These are phyloP conservation scores for Penicillium cinerascens DNA, from an alignment of 495 filamentous ascomycete species.

Conservation along the genomic window DNA sequence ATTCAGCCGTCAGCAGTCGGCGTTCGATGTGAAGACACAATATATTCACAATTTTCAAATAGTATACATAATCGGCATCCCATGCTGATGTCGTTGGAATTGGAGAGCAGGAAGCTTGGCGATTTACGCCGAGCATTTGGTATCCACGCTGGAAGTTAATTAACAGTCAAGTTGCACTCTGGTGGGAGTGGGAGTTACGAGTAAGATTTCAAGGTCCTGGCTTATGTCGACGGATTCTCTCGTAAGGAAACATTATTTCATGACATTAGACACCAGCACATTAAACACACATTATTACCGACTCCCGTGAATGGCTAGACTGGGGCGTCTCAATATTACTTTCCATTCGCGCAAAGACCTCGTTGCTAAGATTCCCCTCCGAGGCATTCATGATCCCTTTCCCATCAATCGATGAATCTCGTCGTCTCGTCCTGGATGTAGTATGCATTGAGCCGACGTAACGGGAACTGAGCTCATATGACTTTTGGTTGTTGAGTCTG, in stretches of 20 bases:
- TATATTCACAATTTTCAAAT: neutral
- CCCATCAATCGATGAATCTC: slow-evolving; percentile 9
- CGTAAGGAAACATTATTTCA: neutral
- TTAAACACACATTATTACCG: slow-evolving; percentile 9
- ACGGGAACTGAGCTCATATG: slow-evolving; percentile 14
- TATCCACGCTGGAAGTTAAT: neutral
- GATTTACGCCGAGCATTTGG: neutral
- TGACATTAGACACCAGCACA: neutral
- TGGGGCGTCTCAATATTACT: slow-evolving; percentile 1
- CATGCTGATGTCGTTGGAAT: neutral
- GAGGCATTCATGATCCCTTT: slow-evolving; percentile 12
- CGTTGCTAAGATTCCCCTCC: slow-evolving; percentile 8
- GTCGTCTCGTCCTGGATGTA: slow-evolving; percentile 4
- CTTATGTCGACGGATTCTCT: neutral
- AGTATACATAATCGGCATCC: neutral
- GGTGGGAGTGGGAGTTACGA: slow-evolving; percentile 3
- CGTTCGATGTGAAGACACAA: neutral
- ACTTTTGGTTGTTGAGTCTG: slow-evolving; percentile 7
- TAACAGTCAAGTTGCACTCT: neutral
- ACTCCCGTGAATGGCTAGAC: slow-evolving; percentile 2
- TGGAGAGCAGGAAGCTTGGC: neutral
- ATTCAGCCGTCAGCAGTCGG: neutral
- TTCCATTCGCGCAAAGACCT: slow-evolving; percentile 6
- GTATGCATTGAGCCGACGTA: slow-evolving; percentile 4
- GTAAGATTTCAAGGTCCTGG: too few species aligned